A percentile compares a stretch with the other conserved stretches of the same genome.
phyloP scores from a whole-genome alignment of 257 asterid genomes.

The Mitragyna speciosa region DNA sequence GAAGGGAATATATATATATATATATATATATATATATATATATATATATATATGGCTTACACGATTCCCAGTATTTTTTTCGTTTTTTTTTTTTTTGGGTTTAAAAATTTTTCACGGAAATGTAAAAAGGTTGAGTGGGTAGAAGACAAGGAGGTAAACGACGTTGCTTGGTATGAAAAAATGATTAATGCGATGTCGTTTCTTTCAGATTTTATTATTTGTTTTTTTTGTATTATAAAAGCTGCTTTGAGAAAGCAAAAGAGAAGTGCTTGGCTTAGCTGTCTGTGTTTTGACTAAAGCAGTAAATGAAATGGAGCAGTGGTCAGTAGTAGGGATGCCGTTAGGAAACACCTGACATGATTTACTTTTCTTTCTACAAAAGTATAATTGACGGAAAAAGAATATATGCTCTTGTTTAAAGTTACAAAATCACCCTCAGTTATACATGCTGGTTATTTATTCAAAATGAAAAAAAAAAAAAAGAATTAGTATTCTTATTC shows the following conservation, averaged over 20 bases:
- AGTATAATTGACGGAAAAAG: not conserved
- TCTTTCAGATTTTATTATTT: not conserved
- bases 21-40: too few species aligned
- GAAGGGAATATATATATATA: slow-evolving; percentile 36
- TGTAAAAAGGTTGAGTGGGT: not conserved
- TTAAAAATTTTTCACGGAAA: not conserved
- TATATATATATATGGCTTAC: slow-evolving; percentile 22
- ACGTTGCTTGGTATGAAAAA: slow-evolving; percentile 2
- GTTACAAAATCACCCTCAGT: too few species aligned
- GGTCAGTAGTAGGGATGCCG: not conserved
- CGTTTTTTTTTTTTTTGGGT: too few species aligned
- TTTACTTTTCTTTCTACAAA: not conserved
- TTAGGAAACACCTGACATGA: slow-evolving; percentile 16
- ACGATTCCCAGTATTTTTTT: slow-evolving; percentile 35
- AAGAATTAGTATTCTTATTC: too few species aligned
- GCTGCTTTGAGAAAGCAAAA: slow-evolving; percentile 14
- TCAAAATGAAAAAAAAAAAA: too few species aligned
- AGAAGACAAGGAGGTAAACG: slow-evolving; percentile 6
- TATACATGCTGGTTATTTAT: too few species aligned
- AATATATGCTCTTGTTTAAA: too few species aligned
- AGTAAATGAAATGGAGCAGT: not conserved
- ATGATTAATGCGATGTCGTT: slow-evolving; percentile 21
- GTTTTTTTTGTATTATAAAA: not conserved
- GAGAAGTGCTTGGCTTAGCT: too few species aligned
- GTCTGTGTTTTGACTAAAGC: slow-evolving; percentile 24